These are phyloP conservation scores for Metschnikowia hibisci DNA, from an alignment of 805 yeast genomes.

Conservation along the genomic window DNA sequence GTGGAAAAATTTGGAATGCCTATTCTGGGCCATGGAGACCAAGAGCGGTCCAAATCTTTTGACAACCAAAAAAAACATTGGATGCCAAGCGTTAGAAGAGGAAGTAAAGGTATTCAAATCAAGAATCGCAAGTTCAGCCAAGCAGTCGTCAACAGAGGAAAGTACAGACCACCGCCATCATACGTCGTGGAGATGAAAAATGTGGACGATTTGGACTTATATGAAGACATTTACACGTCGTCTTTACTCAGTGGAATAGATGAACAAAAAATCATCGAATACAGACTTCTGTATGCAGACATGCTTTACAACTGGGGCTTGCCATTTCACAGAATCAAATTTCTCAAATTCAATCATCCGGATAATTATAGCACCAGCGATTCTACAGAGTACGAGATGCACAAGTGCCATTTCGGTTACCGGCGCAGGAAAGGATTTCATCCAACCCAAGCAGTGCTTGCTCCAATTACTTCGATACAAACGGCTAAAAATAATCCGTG, in stretches of 20 bases:
- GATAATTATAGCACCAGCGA: slow-evolving; percentile 2
- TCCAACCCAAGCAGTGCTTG: slow-evolving; percentile 21
- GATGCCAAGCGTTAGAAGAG: slow-evolving; percentile 1
- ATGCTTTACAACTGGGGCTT: slow-evolving; percentile 80
- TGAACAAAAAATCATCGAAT: slow-evolving; percentile 32
- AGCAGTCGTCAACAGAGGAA: neutral
- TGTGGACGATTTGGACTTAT: slow-evolving; percentile 39
- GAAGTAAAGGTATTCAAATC: slow-evolving; percentile 6
- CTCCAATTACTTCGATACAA: slow-evolving; percentile 24
- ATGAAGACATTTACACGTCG: slow-evolving; percentile 39
- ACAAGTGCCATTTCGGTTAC: slow-evolving; percentile 33
- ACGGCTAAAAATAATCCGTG: slow-evolving; percentile 27
- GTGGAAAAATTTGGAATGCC: neutral
- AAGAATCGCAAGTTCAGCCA: slow-evolving; percentile 4
- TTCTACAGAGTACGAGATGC: slow-evolving; percentile 27
- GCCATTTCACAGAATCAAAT: slow-evolving; percentile 72
- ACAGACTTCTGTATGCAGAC: slow-evolving; percentile 71
- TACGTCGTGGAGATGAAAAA: slow-evolving; percentile 49
- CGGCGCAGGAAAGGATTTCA: slow-evolving; percentile 20
- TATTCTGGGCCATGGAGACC: neutral
- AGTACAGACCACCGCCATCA: slow-evolving; percentile 17
- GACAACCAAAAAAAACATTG: slow-evolving; percentile 7
- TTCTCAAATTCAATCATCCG: slow-evolving; percentile 63
- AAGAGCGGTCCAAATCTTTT: slow-evolving; percentile 7
- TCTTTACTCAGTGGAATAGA: slow-evolving; percentile 41